phyloP scores from a whole-genome alignment of 306 rosid genomes.

The Cercis canadensis region DNA sequence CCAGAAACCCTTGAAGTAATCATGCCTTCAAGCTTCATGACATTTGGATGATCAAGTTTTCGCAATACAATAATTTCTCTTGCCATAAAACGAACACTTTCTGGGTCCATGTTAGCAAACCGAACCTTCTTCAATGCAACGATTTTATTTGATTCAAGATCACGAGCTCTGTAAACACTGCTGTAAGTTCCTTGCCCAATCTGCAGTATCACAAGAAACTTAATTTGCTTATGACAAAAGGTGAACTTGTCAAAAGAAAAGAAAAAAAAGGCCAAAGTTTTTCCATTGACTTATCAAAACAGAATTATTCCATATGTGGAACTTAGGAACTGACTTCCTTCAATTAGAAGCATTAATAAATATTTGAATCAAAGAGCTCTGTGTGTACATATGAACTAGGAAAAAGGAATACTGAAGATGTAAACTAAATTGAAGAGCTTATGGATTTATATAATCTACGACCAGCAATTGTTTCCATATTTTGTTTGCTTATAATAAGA shows the following conservation, averaged over 20 bases:
- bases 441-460: too few species aligned
- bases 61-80: constrained; percentile 75
- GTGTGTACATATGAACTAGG: neutral
- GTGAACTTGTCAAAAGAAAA: neutral
- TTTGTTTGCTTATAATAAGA: neutral
- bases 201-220: constrained; percentile 41
- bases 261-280: neutral
- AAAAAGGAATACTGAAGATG: neutral
- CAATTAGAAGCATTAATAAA: neutral
- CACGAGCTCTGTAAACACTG: constrained; percentile 82
- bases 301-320: neutral
- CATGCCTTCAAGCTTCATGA: constrained; percentile 90
- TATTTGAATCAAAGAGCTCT: neutral
- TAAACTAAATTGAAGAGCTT: neutral
- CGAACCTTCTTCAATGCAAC: constrained; percentile 92
- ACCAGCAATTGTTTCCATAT: neutral
- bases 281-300: too few species aligned
- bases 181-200: constrained; percentile 97
- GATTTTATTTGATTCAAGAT: constrained; percentile 71
- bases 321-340: neutral
- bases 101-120: constrained; percentile 82
- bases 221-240: neutral
- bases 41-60: constrained; percentile 89
- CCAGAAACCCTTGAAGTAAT: constrained; percentile 85
- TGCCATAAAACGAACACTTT: constrained; percentile 90